A percentile compares a stretch with the other conserved stretches of the same genome.
phyloP scores from a whole-genome alignment of 108 stramenopile genomes.

The Discostella stelligeroides region DNA sequence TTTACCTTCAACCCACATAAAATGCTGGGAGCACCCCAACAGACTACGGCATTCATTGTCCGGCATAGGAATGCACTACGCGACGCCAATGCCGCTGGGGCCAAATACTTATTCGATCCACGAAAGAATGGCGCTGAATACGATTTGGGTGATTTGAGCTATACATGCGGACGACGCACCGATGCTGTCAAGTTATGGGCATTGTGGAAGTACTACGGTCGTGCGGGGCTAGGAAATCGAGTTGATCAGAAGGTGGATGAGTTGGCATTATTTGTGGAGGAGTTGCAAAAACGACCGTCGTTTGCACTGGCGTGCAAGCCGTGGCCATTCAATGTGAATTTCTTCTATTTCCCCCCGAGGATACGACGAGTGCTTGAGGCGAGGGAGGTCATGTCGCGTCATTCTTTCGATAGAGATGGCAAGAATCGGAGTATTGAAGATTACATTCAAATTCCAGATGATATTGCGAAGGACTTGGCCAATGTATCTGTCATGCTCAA shows the following conservation, averaged over 20 bases:
- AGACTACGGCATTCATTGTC: constrained; percentile 56
- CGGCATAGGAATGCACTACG: constrained; percentile 37
- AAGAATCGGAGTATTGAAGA: constrained; percentile 8
- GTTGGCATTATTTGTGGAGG: constrained; percentile 31
- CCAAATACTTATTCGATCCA: constrained; percentile 59
- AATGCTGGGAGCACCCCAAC: constrained; percentile 64
- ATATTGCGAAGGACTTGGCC: constrained; percentile 46
- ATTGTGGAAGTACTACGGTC: constrained; percentile 53
- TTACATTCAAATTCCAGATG: constrained; percentile 47
- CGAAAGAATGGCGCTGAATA: constrained; percentile 59
- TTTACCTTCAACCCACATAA: constrained; percentile 69
- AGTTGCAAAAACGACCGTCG: constrained; percentile 17
- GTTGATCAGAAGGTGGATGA: constrained; percentile 47
- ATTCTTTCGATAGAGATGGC: neutral
- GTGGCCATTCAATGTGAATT: constrained; percentile 66
- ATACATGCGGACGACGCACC: constrained; percentile 57
- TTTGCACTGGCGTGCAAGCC: constrained; percentile 62
- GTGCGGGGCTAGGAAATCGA: constrained; percentile 40
- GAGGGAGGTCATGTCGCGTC: constrained; percentile 12
- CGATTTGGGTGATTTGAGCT: constrained; percentile 61
- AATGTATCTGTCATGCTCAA: constrained; percentile 54
- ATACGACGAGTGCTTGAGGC: constrained; percentile 33
- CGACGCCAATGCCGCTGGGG: constrained; percentile 50
- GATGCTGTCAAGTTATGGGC: constrained; percentile 64
- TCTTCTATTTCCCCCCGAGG: constrained; percentile 61